Evolutionary conservation across 371 early-diverging fungal genomes (phyloP), one percentile per base, ranked within the genome.

Genomic region (Phascolomyces articulosus): DNA sequence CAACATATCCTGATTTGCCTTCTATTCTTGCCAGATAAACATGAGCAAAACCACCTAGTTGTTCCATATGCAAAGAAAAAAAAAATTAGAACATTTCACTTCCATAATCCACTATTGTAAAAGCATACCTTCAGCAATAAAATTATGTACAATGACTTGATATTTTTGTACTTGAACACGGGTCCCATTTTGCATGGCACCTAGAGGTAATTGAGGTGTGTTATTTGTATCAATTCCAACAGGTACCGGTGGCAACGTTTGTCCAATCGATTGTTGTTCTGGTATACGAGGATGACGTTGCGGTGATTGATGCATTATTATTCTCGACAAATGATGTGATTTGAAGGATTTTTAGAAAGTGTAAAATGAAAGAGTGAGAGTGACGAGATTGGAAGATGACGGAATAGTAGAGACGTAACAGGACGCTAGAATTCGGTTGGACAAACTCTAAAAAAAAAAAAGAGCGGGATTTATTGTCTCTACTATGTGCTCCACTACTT

Each of bases 41-140:
- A 74, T 94, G 93, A 0, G 95, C 94, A 70, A 91, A 91, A 4
- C 94, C 95, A 60, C 95, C 95, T 82, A 56, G 8, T 44, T 4
- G n/a, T n/a, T n/a, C n/a, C n/a, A n/a, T n/a, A n/a, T n/a, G 56
- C 34, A 34, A 1, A 34, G 74, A 67, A 18, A 55, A 66, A 27
- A 9, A 34, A 34, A 34, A 34, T 34, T 34, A 2, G 0, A 2
- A 44, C n/a, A 7, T 21, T 44, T 34, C 16, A 31, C 7, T 49
- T 53, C 26, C 21, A 20, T 26, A 9, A 11, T 34, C 11, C 11
- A 34, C 2, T 34, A 2, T 34, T 34, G n/a, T 34, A 34, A 9
- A 34, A 34, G 2, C 16, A 18, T 64, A 77, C 81, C 81, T 81
- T 81, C 81, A 34, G 81, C 78, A 29, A 81, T 69, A 62, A 82